These are phyloP conservation scores for Globisporangium paddicum DNA, from an alignment of 352 stramenopile genomes.

Conservation along the genomic window DNA sequence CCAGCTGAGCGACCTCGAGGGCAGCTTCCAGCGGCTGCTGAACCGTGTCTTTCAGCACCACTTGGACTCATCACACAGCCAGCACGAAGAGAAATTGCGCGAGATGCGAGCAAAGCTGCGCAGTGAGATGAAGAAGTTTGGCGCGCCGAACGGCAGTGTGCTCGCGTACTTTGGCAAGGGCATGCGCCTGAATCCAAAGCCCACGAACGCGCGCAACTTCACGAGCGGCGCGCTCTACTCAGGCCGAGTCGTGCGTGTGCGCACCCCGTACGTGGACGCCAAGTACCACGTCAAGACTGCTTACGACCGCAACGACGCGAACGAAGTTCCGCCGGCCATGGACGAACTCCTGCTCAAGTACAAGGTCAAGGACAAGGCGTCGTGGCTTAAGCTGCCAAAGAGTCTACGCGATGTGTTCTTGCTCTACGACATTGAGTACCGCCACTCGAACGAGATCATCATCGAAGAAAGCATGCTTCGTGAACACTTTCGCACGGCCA, in stretches of 20 bases:
- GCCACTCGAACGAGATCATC: conserved; percentile 50
- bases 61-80: conserved; percentile 23
- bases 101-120: conserved; percentile 37
- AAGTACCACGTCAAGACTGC: conserved; percentile 35
- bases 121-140: conserved; percentile 58
- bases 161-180: conserved; percentile 63
- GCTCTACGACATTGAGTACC: conserved; percentile 69
- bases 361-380: conserved; percentile 42
- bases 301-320: conserved; percentile 33
- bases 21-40: conserved; percentile 61
- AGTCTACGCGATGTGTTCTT: conserved; percentile 55
- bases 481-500: conserved; percentile 44
- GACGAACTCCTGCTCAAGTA: conserved; percentile 36
- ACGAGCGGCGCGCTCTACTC: conserved; percentile 45
- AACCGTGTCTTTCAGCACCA: conserved; percentile 60
- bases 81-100: conserved; percentile 38
- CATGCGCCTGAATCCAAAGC: conserved; percentile 36
- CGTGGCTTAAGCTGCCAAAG: conserved; percentile 44
- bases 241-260: conserved; percentile 42
- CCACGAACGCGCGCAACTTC: conserved; percentile 37
- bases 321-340: conserved; percentile 28
- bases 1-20: conserved; percentile 56
- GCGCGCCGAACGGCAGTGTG: conserved; percentile 30
- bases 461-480: conserved; percentile 57
- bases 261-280: conserved; percentile 47